Evolutionary conservation across 2,329 filamentous ascomycete species (phyloP), one percentile per base, ranked within the genome.

Genomic region (Aspergillus luchuensis): DNA sequence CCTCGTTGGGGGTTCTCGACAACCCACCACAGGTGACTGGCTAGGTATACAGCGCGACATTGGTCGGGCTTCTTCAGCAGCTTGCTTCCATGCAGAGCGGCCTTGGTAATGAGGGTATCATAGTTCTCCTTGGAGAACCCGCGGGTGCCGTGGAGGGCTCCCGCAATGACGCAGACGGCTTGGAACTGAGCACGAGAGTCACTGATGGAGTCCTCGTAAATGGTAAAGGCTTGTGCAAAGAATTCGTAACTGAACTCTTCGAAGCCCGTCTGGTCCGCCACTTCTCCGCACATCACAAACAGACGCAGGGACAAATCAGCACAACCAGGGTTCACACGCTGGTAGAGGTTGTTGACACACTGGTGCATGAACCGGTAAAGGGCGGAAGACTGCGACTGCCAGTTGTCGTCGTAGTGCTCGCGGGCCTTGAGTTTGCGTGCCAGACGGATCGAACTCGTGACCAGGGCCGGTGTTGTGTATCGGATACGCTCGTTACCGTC

Each of bases 181-280:
- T 99, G 95, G 81, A 98, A 99, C 75, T 99, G 95, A 13, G 93
- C 94, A 75, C 96, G 89, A 15, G 92, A 97, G 75, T 99, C 96
- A 63, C 92, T 95, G 65, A 99, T 91, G 0, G 92, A 90, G 76
- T 99, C 95, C 74, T 99, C 95, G 73, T 99, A 99, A 8, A 98
- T 92, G 0, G 94, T 98, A 70, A 99, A 99, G 0, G 95, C 94
- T 76, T 99, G 95, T 0, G 95, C 95, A 69, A 97, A 98, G 80
- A 96, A 99, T 74, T 99, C 95, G 75, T 99, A 99, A 10, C 92
- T 91, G 45, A 97, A 92, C 78, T 99, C 95, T 74, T 99, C 94
- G 68, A 96, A 96, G 2, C 90, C 91, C 10, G 88, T 91, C 76
- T 95, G 89, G 70, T 97, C 93, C 10, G 95, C 93, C 33, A 96